Base-by-base conservation (phyloP, 768 basidiomycete genomes). In the Amanita subjunquillea region DNA sequence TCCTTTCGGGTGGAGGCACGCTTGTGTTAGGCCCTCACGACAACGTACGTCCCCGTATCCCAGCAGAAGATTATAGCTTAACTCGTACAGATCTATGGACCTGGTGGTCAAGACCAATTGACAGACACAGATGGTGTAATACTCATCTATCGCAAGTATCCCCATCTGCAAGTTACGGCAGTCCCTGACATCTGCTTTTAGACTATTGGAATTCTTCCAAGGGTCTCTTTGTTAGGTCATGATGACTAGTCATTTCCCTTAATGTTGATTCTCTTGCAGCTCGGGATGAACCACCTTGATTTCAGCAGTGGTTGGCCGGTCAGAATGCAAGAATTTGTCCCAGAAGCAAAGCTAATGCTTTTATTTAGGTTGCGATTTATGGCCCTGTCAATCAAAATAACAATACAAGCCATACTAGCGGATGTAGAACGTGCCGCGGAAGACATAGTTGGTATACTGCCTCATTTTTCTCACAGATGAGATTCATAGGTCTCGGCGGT, bases 31-130 rank as follows among this genome's bases (percentile, higher is more conserved):
- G 60, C 6, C 66, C 65, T 39, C 75, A 78, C 54, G 76, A 68
- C 39, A 63, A 57, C 32, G 76, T 76, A 60, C 34, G 65, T 58
- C 5, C 32, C n/a, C 29, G 54, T 3, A 22, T n/a, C 13, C 20
- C 39, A 6, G n/a, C n/a, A 15, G 10, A 23, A 20, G 5, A 20
- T 1, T 6, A 30, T 29, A 20, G 5, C 12, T 7, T 34, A 30
- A 10, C 22, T 22, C 29, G 39, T 39, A 39, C 23, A 32, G 34
- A 34, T 34, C 38, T 13, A 25, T 25, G 78, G 79, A 0, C 79
- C 80, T 47, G 80, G 80, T 41, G 78, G 79, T 10, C 77, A 79
- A 60, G 75, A 77, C 55, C 43, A 79, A 6, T 63, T 72, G 62
- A 58, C 58, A 6, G 78, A 79, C 56, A 55, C 23, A 2, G 75